A percentile compares a stretch with the other conserved stretches of the same genome.
These are phyloP conservation scores for Pugionium dolabratum DNA, from an alignment of 345 rosid genomes.

Conservation along the genomic window DNA sequence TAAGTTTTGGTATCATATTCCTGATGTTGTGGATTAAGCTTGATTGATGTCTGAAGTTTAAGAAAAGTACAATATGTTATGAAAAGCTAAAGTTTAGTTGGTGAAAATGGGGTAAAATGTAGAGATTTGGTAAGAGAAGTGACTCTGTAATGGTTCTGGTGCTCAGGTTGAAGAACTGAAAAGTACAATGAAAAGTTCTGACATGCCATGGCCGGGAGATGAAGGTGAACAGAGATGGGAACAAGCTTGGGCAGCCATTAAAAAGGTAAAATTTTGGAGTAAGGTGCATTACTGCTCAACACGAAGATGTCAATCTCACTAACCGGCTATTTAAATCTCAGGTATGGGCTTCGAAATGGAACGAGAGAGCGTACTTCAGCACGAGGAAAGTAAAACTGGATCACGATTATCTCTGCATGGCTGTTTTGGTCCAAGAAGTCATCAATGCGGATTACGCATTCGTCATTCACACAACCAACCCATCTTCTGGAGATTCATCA, in stretches of 20 bases:
- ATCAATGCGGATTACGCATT: conserved; percentile 96
- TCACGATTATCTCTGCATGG: conserved; percentile 96
- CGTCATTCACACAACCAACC: conserved; percentile 97
- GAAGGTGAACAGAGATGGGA: conserved; percentile 91
- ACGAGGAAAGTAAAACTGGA: conserved; percentile 81
- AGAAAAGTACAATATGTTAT: background rate
- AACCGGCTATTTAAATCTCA: conserved; percentile 31
- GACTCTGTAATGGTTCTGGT: conserved; percentile 26
- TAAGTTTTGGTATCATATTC: background rate
- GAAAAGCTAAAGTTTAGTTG: conserved; percentile 1
- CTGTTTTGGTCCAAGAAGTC: conserved; percentile 96
- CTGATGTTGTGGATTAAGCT: background rate
- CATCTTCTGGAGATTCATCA: conserved; percentile 84
- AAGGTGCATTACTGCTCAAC: conserved; percentile 6
- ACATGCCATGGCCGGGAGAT: conserved; percentile 99
- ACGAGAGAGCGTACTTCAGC: conserved; percentile 98
- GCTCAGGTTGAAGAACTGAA: conserved; percentile 88
- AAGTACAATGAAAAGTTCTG: conserved; percentile 71
- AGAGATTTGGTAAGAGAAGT: conserved; percentile 13
- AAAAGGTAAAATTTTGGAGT: conserved; percentile 59
- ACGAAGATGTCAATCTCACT: conserved; percentile 21
- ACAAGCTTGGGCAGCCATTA: conserved; percentile 96
- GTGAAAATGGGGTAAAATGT: background rate
- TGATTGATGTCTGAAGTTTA: no score
- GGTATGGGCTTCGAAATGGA: conserved; percentile 99